Evolutionary conservation across 1,139 yeast genomes (phyloP).

Genomic region (Yamadazyma sp.): DNA sequence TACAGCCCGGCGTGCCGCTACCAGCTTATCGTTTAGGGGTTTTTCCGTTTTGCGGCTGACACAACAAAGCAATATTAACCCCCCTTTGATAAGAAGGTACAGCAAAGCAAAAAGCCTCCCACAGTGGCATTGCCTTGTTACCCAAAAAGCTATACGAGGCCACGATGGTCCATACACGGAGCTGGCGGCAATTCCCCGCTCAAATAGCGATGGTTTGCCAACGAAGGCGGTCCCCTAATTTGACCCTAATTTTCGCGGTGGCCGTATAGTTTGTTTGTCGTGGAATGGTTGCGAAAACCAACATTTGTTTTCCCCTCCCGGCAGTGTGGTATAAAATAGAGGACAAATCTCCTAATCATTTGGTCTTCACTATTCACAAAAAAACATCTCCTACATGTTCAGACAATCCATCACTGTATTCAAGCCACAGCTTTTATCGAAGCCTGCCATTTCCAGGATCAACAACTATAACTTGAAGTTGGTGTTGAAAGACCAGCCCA

Average conservation of each 20-base stretch:
- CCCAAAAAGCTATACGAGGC: no score
- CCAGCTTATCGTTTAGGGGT: no score
- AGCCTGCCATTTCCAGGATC: constrained; percentile 12
- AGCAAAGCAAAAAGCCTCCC: no score
- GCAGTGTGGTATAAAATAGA: neutral
- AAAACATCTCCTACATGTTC: constrained; percentile 10
- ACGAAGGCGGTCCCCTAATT: no score
- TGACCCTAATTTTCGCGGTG: no score
- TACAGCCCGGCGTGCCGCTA: no score
- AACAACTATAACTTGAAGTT: constrained; percentile 15
- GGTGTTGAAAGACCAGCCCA: constrained; percentile 14
- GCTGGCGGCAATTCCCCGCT: neutral
- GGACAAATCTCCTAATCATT: neutral
- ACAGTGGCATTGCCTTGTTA: no score
- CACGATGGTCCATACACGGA: no score
- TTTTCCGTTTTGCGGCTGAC: no score
- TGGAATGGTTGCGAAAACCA: constrained; percentile 1
- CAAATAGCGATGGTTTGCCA: neutral
- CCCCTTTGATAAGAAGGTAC: no score
- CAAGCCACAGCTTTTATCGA: constrained; percentile 15
- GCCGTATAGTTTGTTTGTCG: neutral
- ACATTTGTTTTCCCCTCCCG: constrained; percentile 3
- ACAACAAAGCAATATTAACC: no score
- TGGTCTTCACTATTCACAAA: neutral
- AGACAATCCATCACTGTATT: constrained; percentile 17